A percentile compares a stretch with the other conserved stretches of the same genome.
Evolutionary conservation across 768 basidiomycete genomes (phyloP).

Genomic region (Sporobolomyces roseus): DNA sequence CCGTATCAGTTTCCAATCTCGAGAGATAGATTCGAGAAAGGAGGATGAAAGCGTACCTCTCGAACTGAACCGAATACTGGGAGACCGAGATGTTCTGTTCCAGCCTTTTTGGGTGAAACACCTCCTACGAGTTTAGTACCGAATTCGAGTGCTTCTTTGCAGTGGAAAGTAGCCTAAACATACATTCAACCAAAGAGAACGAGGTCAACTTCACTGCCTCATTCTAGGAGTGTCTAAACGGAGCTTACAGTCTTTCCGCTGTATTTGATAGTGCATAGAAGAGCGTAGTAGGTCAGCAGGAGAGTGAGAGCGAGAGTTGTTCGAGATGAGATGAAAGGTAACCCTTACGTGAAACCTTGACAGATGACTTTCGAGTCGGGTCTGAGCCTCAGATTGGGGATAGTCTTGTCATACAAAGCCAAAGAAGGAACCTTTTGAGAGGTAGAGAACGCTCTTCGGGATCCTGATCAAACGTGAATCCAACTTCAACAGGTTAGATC

Average conservation of each 20-base stretch:
- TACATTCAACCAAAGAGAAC: no score
- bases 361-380: constrained; percentile 91
- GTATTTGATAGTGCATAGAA: not conserved
- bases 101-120: constrained; percentile 93
- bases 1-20: not conserved
- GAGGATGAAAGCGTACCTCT: constrained; percentile 59
- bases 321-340: not conserved
- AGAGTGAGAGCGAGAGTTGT: not conserved
- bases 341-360: constrained; percentile 57
- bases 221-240: no score
- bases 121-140: constrained; percentile 98
- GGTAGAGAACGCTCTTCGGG: constrained; percentile 20
- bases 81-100: constrained; percentile 86
- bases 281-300: not conserved
- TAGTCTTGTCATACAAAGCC: constrained; percentile 70
- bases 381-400: constrained; percentile 84
- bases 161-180: constrained; percentile 88
- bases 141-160: constrained; percentile 83
- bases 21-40: not conserved
- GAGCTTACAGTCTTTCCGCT: constrained; percentile 36
- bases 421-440: not conserved
- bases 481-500: no score
- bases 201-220: no score
- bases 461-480: no score
- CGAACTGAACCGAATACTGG: constrained; percentile 88